Percentiles rank a stretch among this genome's conserved stretches.
Evolutionary conservation across 1,284 basidiomycete genomes (phyloP).

Genomic region (Somion occarium): DNA sequence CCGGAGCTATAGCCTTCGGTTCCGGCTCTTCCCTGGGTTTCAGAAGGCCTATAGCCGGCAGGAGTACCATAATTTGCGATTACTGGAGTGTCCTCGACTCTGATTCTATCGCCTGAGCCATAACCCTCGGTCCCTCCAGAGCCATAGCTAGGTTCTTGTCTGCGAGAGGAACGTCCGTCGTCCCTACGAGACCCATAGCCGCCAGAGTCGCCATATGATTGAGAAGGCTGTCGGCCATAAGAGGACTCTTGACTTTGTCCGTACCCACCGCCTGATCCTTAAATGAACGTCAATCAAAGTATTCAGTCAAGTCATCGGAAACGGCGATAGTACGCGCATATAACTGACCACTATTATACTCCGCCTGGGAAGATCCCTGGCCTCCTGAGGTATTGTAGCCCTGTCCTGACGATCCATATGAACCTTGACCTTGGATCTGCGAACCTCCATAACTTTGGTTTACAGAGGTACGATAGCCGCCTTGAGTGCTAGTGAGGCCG

Average conservation of each 20-base stretch:
- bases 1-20: constrained; percentile 1
- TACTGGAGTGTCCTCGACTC: not conserved
- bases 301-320: not conserved
- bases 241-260: not conserved
- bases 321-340: not conserved
- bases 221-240: not conserved
- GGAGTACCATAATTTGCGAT: constrained; percentile 1
- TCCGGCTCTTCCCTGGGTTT: constrained; percentile 8
- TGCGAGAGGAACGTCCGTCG: not conserved
- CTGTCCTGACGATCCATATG: constrained; percentile 1
- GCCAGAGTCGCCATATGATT: constrained; percentile 6
- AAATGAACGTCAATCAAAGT: not conserved
- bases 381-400: not conserved
- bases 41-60: constrained; percentile 8
- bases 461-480: not conserved
- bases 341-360: not conserved
- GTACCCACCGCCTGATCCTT: not conserved
- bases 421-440: not conserved
- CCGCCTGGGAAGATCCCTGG: not conserved
- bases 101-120: not conserved
- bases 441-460: not conserved
- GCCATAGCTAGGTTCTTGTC: constrained; percentile 1
- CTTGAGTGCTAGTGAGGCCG: constrained; percentile 6
- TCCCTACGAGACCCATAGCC: constrained; percentile 6
- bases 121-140: not conserved